Base-by-base conservation (phyloP, 805 yeast genomes). In the Wickerhamiella australiensis region DNA sequence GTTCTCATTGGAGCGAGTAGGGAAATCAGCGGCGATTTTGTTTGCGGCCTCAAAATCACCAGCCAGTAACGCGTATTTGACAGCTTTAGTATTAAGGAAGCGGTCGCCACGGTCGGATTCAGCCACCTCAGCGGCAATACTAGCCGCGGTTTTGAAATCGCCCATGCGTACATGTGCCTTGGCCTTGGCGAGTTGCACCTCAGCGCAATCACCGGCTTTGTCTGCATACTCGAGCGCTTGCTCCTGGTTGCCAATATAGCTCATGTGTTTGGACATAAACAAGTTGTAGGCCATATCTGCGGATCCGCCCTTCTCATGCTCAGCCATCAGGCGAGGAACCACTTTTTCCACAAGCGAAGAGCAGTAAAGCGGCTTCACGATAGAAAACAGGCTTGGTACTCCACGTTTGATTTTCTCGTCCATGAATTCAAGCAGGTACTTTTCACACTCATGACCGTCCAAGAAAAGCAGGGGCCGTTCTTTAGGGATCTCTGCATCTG, bases 331-430 rank as follows among this genome's bases (percentile, higher is more conserved):
- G 8, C 22, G 27, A 6, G 29, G 21, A 12, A 47, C 35, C 13
- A 42, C 48, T 2, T 17, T 13, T 4, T 33, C 31, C 12, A 52
- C 51, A n/a, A 47, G 23, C n/a, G 47, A 29, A 46, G 53, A 50
- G 9, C 36, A 41, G 44, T 59, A 59, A 11, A 15, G 66, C 57
- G 20, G 84, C 66, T 88, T 87, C 46, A 92, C 77, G 57, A 85
- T 82, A 50, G 82, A 82, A 66, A 88, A 92, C 3, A 92, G 75
- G 1, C 96, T 84, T 3, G 97, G 97, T 29, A 87, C 92, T 37
- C 95, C 94, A 50, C 86, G 75, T 54, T 73, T 67, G 58, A 92
- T 73, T 60, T 81, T 84, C 3, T 71, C 64, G 4, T 73, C 52
- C 42, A 88, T 65, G 62, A 87, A 92, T 8, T 52, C 52, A 41